phyloP scores from a whole-genome alignment of 2,329 filamentous ascomycete species.

The Capronia coronata region DNA sequence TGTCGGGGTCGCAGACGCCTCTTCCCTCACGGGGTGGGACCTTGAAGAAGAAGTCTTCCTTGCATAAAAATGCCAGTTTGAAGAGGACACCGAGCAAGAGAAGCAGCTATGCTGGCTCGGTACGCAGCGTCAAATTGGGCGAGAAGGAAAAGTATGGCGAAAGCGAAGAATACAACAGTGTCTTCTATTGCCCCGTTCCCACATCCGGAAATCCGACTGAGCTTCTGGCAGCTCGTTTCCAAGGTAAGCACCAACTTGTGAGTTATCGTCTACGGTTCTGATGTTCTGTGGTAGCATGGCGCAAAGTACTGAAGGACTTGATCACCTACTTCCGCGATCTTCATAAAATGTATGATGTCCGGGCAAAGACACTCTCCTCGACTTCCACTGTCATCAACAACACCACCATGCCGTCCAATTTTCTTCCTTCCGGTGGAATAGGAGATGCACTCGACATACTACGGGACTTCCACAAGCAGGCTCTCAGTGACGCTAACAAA shows the following conservation, averaged over 20 bases:
- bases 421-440: constrained; percentile 75
- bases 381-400: constrained; percentile 80
- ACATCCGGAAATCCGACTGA: constrained; percentile 85
- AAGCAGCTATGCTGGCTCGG: constrained; percentile 78
- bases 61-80: constrained; percentile 67
- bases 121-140: constrained; percentile 70
- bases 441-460: constrained; percentile 78
- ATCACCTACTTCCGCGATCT: constrained; percentile 92
- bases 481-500: constrained; percentile 75
- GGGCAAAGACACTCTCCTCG: constrained; percentile 74
- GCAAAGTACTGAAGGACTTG: constrained; percentile 88
- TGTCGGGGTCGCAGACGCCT: constrained; percentile 38
- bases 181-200: constrained; percentile 83
- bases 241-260: constrained; percentile 53
- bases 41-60: constrained; percentile 78
- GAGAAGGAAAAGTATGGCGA: constrained; percentile 55
- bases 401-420: constrained; percentile 64
- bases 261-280: background rate
- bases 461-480: constrained; percentile 72
- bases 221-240: constrained; percentile 76
- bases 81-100: constrained; percentile 73
- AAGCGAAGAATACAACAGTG: constrained; percentile 67
- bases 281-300: constrained; percentile 61
- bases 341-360: constrained; percentile 78
- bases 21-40: constrained; percentile 57